Evolutionary conservation across 768 basidiomycete genomes (phyloP), one percentile per base, ranked within the genome.

Genomic region (Cyclocybe cylindracea): DNA sequence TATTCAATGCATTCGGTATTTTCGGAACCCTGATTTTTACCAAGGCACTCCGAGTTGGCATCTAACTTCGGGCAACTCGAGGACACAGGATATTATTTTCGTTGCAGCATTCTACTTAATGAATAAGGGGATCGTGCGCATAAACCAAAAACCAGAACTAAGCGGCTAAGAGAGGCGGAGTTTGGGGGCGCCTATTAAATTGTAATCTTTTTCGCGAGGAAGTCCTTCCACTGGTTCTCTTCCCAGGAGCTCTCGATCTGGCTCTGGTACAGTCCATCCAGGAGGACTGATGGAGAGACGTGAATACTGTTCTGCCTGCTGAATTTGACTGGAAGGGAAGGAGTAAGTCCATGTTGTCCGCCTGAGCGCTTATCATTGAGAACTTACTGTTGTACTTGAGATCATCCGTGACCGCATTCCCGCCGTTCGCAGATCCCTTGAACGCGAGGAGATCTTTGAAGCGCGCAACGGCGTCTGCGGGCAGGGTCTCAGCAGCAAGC

Each of bases 241-340:
- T 80, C 87, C 90, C 91, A 97, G 16, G 85, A 79, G 63, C 91
- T 93, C 5, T 86, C 87, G 32, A 94, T 75, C 43, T 90, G 85
- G 44, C 73, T 78, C 9, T 83, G 86, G 46, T 91, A 63, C 49
- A 87, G 73, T 44, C 91, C 89, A 58, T 94, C 87, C 83, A 84
- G 89, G 2, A 91, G 71, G 2, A 77, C 80, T 37, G 92, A 89
- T 4, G 94, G 92, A 1, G 93, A 94, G 42, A 96, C 91, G 58
- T 98, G 95, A 37, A 97, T 84, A 2, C 90, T 79, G 55, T 98
- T 97, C 73, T 97, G 94, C 55, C 95, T 78, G 11, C 89, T 83
- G 66, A 87, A 87, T 69, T 95, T 97, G 77, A 97, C 92, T 94
- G 60, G 53, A 29, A 48, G 39, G 39, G 38, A 37, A 44, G 54